Base-by-base conservation (phyloP, 768 basidiomycete genomes). In the Lentinus brumalis region DNA sequence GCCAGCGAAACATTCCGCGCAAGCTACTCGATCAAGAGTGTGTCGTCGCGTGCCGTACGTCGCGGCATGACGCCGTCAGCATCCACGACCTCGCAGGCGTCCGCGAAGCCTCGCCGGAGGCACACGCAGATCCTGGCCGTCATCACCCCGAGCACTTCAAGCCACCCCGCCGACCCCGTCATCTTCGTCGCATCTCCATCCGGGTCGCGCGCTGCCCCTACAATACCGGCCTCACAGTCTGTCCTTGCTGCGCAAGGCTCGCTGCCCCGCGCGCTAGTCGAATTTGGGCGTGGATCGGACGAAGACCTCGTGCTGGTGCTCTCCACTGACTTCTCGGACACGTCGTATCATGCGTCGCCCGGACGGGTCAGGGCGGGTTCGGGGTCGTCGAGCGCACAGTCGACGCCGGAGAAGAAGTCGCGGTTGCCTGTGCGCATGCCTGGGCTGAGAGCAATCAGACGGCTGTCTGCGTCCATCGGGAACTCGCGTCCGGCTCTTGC, bases 1-100 rank as follows among this genome's bases (percentile, higher is more conserved):
- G 69, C 69, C 0, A 68, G 67, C 55, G 58, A 66, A 30, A 60
- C 62, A 12, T 69, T 70, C 64, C 67, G 69, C 15, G 61, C 57
- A 21, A 67, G 66, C 59, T 56, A 67, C 50, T 66, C 69, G 4
- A 68, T 70, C 62, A 54, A 61, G 47, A 60, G 62, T 45, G 18
- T 61, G 30, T 52, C 60, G 15, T 18, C 8, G 21, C 32, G 47
- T 54, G 15, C 8, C 45, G 3, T 46, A 45, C 50, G 44, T 11
- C 31, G 29, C 11, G 54, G 51, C 52, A 47, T 66, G 31, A 39
- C 58, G n/a, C 51, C 65, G 1, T 66, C 65, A 14, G 15, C 32
- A 1, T 62, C 64, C 14, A 57, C 40, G 9, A 56, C 61, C 1
- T 57, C 58, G 16, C 59, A 60, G 42, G 42, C 42, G 31, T 62